Evolutionary conservation across 768 basidiomycete genomes (phyloP).

Genomic region (Psilocybe tampanensis): DNA sequence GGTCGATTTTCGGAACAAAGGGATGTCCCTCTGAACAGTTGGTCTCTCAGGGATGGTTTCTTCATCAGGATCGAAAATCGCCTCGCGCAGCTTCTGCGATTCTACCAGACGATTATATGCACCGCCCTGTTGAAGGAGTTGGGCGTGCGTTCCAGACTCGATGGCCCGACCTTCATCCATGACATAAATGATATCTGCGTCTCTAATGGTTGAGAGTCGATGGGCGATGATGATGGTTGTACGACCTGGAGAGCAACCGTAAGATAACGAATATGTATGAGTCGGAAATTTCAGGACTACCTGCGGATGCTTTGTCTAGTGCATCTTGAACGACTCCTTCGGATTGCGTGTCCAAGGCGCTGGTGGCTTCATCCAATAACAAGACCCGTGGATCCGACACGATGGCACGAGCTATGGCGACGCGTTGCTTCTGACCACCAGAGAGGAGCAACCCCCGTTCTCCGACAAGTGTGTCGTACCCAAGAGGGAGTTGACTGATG

Average conservation of each 20-base stretch:
- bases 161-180: conserved; percentile 87
- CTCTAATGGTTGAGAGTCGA: conserved; percentile 81
- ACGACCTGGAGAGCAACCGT: conserved; percentile 61
- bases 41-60: conserved; percentile 46
- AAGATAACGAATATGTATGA: too few relatives aligned
- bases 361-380: conserved; percentile 92
- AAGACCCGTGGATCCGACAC: conserved; percentile 71
- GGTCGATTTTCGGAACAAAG: conserved; percentile 60
- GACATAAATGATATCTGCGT: conserved; percentile 82
- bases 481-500: conserved; percentile 68
- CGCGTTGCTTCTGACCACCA: conserved; percentile 88
- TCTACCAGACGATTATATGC: conserved; percentile 77
- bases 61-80: background rate
- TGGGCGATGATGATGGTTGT: conserved; percentile 84
- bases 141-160: conserved; percentile 78
- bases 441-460: conserved; percentile 90
- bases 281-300: too few relatives aligned
- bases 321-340: conserved; percentile 14
- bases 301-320: conserved; percentile 11
- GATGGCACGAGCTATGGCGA: conserved; percentile 91
- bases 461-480: conserved; percentile 79
- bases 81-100: conserved; percentile 77
- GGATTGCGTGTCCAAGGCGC: conserved; percentile 63
- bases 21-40: conserved; percentile 57
- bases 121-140: conserved; percentile 63